Base-by-base conservation (phyloP, 306 rosid species). In the Ammopiptanthus mongolicus region DNA sequence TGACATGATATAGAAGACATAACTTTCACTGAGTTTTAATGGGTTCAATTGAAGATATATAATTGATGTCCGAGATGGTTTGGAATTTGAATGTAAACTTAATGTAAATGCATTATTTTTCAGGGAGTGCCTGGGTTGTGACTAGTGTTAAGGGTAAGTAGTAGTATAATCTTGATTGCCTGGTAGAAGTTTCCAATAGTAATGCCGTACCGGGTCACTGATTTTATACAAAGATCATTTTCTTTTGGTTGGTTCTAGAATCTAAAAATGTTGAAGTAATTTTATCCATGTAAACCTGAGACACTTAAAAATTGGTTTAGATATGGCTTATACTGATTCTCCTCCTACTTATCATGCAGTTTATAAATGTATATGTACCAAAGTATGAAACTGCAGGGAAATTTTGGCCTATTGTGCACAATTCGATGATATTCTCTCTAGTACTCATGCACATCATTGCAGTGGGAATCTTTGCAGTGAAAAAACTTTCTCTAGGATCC, bases 361-460 rank as follows among this genome's bases (percentile, higher is more conserved):
- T 87, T 75, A 77, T 91, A 47, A 91, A 91, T 81, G 96, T 95
- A 47, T 91, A 91, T 58, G 93, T 82, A 8, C 91, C 96, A 7
- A 85, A 44, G 80, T 90, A 77, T 73, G 99, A 90, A 81, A 90
- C 93, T 22, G 99, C 93, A 0, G 99, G 99, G 83, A 87, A 85
- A 79, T 92, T 85, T 72, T 95, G 99, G 99, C 99, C 99, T 9
- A 80, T 80, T 10, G 95, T 86, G 63, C 99, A 95, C 85, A 84
- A 86, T 62, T 87, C 96, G 18, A 87, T 78, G 86, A 90, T 95
- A 78, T 90, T 95, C 76, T 92, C 97, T 71, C 89, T 95, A 53
- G 84, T 92, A 23, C 97, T 95, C 83, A 92, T 90, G 99, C 99
- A 92, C 53, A 84, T 87, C 46, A 92, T 95, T 81, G 99, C 99